Conservation (phyloP, 2,329 filamentous ascomycete species). For the Dothistroma pini region DNA sequence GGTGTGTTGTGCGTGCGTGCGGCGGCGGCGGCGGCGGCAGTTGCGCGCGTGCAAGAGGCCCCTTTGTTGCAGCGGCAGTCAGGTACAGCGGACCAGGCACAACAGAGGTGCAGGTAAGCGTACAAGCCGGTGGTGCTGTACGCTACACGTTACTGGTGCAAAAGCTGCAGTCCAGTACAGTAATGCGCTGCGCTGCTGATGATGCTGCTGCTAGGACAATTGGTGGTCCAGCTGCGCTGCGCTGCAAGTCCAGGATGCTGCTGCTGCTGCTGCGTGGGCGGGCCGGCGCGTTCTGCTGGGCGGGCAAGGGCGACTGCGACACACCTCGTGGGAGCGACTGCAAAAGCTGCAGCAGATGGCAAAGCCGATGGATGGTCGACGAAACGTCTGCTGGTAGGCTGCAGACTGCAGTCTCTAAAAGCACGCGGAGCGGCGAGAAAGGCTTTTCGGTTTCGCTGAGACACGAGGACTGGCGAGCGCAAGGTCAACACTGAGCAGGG, state of each 20-base stretch:
- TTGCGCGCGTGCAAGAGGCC: conserved; percentile 8
- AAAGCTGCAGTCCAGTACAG: neutral
- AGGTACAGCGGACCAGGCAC: conserved; percentile 18
- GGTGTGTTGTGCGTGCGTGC: neutral
- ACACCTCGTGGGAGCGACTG: conserved; percentile 21
- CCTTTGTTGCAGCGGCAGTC: conserved; percentile 20
- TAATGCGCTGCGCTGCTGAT: neutral
- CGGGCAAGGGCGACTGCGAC: conserved; percentile 16
- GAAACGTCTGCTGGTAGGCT: conserved; percentile 15
- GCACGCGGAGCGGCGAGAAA: conserved; percentile 16
- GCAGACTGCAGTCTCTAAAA: conserved; percentile 21
- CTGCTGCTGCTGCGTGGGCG: conserved; percentile 7
- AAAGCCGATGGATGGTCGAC: conserved; percentile 8
- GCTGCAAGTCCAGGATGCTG: conserved; percentile 2
- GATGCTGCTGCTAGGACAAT: neutral
- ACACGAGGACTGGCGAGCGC: conserved; percentile 19
- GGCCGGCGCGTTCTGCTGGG: conserved; percentile 13
- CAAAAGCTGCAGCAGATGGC: conserved; percentile 13
- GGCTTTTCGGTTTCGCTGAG: conserved; percentile 22
- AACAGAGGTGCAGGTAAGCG: conserved; percentile 5
- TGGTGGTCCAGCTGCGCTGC: neutral
- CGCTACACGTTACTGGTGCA: neutral
- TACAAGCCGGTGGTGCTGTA: neutral
- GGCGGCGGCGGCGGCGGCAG: conserved; percentile 6
- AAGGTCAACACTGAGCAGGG: conserved; percentile 16